phyloP scores from a whole-genome alignment of 768 basidiomycete genomes.

The Tremella mesenterica region DNA sequence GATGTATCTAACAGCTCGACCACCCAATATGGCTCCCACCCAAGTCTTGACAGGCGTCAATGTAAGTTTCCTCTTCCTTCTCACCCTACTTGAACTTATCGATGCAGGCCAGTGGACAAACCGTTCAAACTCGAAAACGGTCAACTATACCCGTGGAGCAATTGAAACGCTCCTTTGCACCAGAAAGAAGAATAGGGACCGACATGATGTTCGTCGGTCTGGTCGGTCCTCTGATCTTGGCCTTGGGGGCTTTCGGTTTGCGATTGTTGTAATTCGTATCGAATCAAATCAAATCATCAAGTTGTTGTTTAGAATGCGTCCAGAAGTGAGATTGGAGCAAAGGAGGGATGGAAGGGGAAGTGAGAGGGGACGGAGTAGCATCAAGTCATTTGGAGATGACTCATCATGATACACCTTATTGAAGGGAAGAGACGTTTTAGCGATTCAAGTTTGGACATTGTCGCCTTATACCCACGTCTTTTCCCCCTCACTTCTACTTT shows the following conservation, averaged over 20 bases:
- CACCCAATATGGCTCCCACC: constrained; percentile 82
- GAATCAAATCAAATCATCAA: no score
- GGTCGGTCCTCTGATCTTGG: neutral
- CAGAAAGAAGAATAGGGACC: neutral
- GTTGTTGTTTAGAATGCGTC: no score
- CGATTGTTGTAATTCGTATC: no score
- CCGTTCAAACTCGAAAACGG: constrained; percentile 28
- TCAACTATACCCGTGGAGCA: constrained; percentile 12
- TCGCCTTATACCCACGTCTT: no score
- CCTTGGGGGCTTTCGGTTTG: neutral
- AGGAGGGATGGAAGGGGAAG: no score
- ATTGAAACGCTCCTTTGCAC: neutral
- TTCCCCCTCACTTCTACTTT: no score
- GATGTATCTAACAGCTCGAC: constrained; percentile 48
- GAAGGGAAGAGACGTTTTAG: no score
- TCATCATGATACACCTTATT: no score
- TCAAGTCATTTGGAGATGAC: no score
- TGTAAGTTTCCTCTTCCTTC: constrained; percentile 20
- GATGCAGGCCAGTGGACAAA: constrained; percentile 35
- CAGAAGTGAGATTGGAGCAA: no score
- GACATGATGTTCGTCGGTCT: neutral
- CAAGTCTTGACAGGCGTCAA: constrained; percentile 51
- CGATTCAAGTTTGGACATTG: no score
- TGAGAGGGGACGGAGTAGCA: no score
- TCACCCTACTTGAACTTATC: neutral